Conservation (phyloP, 148 eudicot species). For the Rhododendron simsii region DNA sequence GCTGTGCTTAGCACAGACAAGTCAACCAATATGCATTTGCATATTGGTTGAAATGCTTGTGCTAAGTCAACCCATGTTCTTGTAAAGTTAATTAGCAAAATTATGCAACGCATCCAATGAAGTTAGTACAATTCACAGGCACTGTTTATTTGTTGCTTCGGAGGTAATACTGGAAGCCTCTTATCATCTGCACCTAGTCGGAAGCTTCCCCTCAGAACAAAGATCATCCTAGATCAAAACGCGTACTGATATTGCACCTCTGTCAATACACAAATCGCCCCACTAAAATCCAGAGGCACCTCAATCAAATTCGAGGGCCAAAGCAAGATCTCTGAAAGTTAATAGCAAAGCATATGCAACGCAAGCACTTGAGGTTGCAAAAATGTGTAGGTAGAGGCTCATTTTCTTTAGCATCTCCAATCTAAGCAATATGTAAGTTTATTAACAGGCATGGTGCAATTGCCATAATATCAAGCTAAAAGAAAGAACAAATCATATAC, state of each 20-base stretch:
- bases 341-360: not conserved
- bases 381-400: not conserved
- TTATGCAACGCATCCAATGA: not conserved
- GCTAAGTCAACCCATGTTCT: not conserved
- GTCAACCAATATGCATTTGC: not conserved
- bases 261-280: not conserved
- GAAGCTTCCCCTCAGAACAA: not conserved
- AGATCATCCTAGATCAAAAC: not conserved
- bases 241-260: not conserved
- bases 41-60: no score
- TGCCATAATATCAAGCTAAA: not conserved
- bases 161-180: not conserved
- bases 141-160: not conserved
- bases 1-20: not conserved
- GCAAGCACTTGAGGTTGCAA: slow-evolving; percentile 1
- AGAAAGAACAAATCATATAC: not conserved
- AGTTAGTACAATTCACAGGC: not conserved
- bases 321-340: not conserved
- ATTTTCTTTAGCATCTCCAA: not conserved
- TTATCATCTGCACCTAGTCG: not conserved
- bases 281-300: not conserved
- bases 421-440: not conserved
- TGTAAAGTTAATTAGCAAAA: not conserved
- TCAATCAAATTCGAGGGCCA: not conserved
- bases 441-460: not conserved